Conservation (phyloP, 1,284 basidiomycete genomes). For the Marasmius tenuissimus region DNA sequence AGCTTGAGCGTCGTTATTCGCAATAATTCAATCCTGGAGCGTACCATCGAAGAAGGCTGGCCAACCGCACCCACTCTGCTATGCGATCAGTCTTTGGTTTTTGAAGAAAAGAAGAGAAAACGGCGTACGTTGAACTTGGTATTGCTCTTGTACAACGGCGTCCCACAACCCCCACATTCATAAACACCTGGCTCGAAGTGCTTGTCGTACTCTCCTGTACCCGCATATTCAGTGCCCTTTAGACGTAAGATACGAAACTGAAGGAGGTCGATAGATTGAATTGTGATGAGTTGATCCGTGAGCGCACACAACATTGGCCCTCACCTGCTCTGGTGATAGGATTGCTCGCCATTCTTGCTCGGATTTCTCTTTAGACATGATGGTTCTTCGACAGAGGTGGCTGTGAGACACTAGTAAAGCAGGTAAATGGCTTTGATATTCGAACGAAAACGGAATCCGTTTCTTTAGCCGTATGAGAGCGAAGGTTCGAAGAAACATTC, state of each 20-base stretch:
- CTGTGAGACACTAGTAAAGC: neutral
- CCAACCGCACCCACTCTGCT: constrained; percentile 88
- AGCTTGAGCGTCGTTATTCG: neutral
- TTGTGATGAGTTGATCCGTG: neutral
- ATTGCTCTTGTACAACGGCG: constrained; percentile 80
- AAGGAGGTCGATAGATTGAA: neutral
- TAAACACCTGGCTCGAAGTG: constrained; percentile 71
- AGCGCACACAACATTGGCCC: constrained; percentile 47
- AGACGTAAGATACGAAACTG: constrained; percentile 47
- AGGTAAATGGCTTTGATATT: too few species aligned
- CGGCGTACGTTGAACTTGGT: constrained; percentile 79
- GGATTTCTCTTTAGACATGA: constrained; percentile 45
- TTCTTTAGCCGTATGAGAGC: too few species aligned
- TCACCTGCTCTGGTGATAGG: constrained; percentile 81
- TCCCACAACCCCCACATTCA: constrained; percentile 66
- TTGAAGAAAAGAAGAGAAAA: neutral
- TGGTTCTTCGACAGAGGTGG: neutral
- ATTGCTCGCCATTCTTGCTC: constrained; percentile 88
- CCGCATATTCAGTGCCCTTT: constrained; percentile 84
- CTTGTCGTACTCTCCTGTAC: constrained; percentile 80
- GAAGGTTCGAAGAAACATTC: too few species aligned
- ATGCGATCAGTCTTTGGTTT: neutral
- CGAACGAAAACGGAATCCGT: too few species aligned
- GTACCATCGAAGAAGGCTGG: constrained; percentile 94
- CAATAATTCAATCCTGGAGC: constrained; percentile 10